phyloP scores from a whole-genome alignment of 176 grass and related monocot genomes.

The Cymbopogon citratus region DNA sequence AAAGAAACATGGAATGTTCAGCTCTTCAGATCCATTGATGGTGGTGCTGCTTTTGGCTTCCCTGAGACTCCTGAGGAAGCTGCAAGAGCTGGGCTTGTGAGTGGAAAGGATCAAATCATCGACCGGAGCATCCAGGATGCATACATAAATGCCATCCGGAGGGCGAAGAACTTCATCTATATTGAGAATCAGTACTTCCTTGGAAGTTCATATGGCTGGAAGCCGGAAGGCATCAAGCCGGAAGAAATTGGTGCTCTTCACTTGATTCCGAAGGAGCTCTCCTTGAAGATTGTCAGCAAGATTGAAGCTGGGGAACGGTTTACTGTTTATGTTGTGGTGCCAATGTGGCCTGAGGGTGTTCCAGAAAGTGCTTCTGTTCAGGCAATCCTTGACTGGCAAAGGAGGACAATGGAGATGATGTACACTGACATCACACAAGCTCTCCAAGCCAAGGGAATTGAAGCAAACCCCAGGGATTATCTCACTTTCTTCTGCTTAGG shows the following conservation, averaged over 20 bases:
- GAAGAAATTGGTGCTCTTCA: slow-evolving; percentile 86
- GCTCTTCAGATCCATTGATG: slow-evolving; percentile 91
- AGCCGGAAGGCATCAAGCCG: slow-evolving; percentile 54
- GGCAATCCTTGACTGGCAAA: slow-evolving; percentile 93
- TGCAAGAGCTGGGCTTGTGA: slow-evolving; percentile 62
- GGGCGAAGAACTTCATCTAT: slow-evolving; percentile 88
- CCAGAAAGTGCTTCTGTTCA: slow-evolving; percentile 90
- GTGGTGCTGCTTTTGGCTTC: slow-evolving; percentile 73
- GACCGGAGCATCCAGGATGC: slow-evolving; percentile 85
- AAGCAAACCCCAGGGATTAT: slow-evolving; percentile 79
- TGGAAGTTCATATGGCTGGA: slow-evolving; percentile 76
- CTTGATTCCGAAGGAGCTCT: slow-evolving; percentile 85
- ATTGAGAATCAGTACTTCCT: slow-evolving; percentile 95
- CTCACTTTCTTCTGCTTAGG: slow-evolving; percentile 93
- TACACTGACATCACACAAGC: slow-evolving; percentile 78
- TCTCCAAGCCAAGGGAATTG: slow-evolving; percentile 62
- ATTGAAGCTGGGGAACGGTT: slow-evolving; percentile 82
- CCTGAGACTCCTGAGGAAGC: slow-evolving; percentile 61
- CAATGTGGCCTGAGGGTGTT: slow-evolving; percentile 97
- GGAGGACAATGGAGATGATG: slow-evolving; percentile 96
- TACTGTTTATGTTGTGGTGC: slow-evolving; percentile 78
- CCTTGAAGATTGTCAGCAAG: slow-evolving; percentile 79
- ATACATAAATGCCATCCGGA: slow-evolving; percentile 67
- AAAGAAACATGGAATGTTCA: slow-evolving; percentile 77
- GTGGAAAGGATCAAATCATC: slow-evolving; percentile 87